These are phyloP conservation scores for Leccinum fallax DNA, from an alignment of 1,284 basidiomycete genomes.

Conservation along the genomic window DNA sequence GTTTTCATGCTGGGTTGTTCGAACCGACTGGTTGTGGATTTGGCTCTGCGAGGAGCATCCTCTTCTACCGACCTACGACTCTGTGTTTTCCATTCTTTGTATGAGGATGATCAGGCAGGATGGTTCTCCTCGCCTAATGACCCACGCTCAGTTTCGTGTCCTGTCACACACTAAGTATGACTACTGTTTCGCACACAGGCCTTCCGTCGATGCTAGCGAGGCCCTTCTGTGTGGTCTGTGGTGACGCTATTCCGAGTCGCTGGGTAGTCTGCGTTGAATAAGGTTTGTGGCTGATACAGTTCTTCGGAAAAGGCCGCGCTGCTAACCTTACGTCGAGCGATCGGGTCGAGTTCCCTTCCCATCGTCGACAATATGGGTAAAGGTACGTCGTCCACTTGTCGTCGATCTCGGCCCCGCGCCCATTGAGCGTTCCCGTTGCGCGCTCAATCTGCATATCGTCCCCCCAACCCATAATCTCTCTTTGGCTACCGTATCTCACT, in stretches of 20 bases:
- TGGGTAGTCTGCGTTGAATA: not conserved
- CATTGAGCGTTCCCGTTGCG: too few relatives aligned
- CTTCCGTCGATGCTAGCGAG: too few relatives aligned
- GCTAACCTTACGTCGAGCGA: not conserved
- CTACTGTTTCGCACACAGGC: too few relatives aligned
- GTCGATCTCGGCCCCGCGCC: too few relatives aligned
- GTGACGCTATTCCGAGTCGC: too few relatives aligned
- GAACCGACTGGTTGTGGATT: not conserved
- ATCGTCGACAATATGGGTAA: conserved; percentile 66
- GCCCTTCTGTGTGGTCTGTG: too few relatives aligned
- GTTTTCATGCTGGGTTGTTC: not conserved
- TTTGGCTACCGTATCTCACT: not conserved
- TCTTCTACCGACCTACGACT: too few relatives aligned
- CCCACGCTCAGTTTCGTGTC: too few relatives aligned
- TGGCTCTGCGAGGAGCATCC: not conserved
- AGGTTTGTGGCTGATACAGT: conserved; percentile 1
- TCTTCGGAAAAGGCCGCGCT: not conserved
- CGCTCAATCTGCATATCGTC: not conserved
- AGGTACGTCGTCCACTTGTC: conserved; percentile 41
- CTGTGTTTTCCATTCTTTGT: too few relatives aligned
- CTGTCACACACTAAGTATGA: too few relatives aligned
- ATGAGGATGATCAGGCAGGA: too few relatives aligned
- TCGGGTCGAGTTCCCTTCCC: conserved; percentile 19
- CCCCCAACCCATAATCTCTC: not conserved
- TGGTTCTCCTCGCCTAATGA: too few relatives aligned